Conservation (phyloP, 2,329 filamentous ascomycete species). For the Penicillium sp. region DNA sequence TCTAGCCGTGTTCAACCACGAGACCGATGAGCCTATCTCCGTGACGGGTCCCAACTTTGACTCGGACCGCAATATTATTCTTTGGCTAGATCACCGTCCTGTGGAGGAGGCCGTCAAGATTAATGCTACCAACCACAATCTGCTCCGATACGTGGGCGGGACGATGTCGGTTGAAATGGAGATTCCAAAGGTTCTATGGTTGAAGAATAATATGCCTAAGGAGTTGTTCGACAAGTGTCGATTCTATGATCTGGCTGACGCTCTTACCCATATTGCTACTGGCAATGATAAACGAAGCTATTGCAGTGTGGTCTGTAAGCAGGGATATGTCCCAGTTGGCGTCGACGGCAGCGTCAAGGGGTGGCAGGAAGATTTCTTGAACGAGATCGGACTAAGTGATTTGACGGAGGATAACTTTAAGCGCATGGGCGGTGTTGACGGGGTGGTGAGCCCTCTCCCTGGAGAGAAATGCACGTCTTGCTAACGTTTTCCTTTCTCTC, state of each 20-base stretch:
- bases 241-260: constrained; percentile 92
- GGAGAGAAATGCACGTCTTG: constrained; percentile 9
- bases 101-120: constrained; percentile 87
- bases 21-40: constrained; percentile 84
- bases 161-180: constrained; percentile 99
- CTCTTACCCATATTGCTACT: constrained; percentile 87
- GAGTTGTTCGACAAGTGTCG: constrained; percentile 89
- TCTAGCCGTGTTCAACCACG: constrained; percentile 78
- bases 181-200: constrained; percentile 95
- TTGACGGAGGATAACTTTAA: constrained; percentile 80
- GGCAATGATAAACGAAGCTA: constrained; percentile 88
- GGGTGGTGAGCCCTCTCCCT: constrained; percentile 68
- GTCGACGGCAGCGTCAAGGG: constrained; percentile 96
- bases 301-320: constrained; percentile 95
- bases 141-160: constrained; percentile 92
- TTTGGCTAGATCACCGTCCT: constrained; percentile 95
- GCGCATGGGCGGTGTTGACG: constrained; percentile 88
- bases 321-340: constrained; percentile 92
- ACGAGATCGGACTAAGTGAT: constrained; percentile 78
- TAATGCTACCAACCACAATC: constrained; percentile 84
- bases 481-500: constrained; percentile 4
- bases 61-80: constrained; percentile 87
- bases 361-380: constrained; percentile 94
- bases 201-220: constrained; percentile 96
- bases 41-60: constrained; percentile 85